Evolutionary conservation across 768 basidiomycete genomes (phyloP).

Genomic region (Tephrocybe sp.): DNA sequence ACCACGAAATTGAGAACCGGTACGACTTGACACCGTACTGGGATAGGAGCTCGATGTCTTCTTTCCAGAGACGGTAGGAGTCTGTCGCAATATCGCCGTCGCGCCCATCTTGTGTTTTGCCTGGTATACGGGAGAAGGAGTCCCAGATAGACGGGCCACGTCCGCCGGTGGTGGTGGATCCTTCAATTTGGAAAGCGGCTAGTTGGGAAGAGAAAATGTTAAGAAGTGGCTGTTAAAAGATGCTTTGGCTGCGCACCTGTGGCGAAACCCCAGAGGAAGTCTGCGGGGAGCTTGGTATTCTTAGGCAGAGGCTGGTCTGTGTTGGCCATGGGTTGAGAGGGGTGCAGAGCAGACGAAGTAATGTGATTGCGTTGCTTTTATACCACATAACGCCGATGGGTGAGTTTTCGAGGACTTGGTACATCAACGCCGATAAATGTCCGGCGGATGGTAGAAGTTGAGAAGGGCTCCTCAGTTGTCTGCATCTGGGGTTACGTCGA

Average conservation of each 20-base stretch:
- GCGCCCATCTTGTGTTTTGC: slow-evolving; percentile 66
- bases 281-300: slow-evolving; percentile 45
- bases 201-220: neutral
- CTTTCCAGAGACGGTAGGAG: slow-evolving; percentile 66
- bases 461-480: no score
- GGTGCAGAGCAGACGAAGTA: neutral
- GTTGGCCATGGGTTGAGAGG: neutral
- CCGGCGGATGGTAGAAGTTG: neutral
- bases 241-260: slow-evolving; percentile 43
- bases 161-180: slow-evolving; percentile 56
- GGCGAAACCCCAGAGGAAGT: slow-evolving; percentile 71
- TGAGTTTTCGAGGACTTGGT: neutral
- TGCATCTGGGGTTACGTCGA: neutral
- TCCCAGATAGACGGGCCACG: slow-evolving; percentile 77
- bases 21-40: slow-evolving; percentile 69
- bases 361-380: neutral
- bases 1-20: slow-evolving; percentile 77
- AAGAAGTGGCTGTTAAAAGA: neutral
- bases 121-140: slow-evolving; percentile 62
- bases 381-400: no score
- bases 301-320: slow-evolving; percentile 21
- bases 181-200: slow-evolving; percentile 78
- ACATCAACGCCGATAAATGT: neutral
- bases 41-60: slow-evolving; percentile 61
- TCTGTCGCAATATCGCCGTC: slow-evolving; percentile 71